These are phyloP conservation scores for Chlamydomonas applanata DNA, from an alignment of 139 green algal species.

Conservation along the genomic window DNA sequence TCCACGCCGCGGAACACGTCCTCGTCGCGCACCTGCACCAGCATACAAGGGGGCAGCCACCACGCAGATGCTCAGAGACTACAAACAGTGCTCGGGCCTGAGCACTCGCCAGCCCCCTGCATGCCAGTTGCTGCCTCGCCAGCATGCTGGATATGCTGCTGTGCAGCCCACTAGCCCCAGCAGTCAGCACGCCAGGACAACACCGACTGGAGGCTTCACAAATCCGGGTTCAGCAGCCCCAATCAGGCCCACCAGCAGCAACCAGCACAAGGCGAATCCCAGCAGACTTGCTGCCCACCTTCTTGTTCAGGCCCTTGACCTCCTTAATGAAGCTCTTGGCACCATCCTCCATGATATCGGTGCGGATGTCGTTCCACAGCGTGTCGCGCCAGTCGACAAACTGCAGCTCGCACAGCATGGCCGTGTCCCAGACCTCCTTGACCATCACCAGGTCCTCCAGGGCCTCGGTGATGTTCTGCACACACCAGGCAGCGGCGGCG, in stretches of 20 bases:
- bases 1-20: constrained; percentile 76
- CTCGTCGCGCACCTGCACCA: constrained; percentile 57
- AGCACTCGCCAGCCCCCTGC: too few relatives aligned
- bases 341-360: constrained; percentile 80
- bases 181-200: not conserved
- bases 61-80: too few relatives aligned
- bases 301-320: constrained; percentile 60
- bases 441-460: constrained; percentile 67
- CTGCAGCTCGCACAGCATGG: constrained; percentile 66
- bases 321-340: constrained; percentile 87
- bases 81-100: too few relatives aligned
- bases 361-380: constrained; percentile 77
- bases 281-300: constrained; percentile 20
- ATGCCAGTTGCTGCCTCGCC: too few relatives aligned
- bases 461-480: constrained; percentile 41
- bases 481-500: not conserved
- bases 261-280: not conserved
- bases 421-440: constrained; percentile 79
- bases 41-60: too few relatives aligned
- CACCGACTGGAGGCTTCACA: too few relatives aligned
- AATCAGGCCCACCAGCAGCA: too few relatives aligned
- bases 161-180: constrained; percentile 43
- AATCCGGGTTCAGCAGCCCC: too few relatives aligned
- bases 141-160: too few relatives aligned
- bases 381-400: constrained; percentile 72